These are phyloP conservation scores for Rosellinia necatrix DNA, from an alignment of 2,329 filamentous ascomycete genomes.

Conservation along the genomic window DNA sequence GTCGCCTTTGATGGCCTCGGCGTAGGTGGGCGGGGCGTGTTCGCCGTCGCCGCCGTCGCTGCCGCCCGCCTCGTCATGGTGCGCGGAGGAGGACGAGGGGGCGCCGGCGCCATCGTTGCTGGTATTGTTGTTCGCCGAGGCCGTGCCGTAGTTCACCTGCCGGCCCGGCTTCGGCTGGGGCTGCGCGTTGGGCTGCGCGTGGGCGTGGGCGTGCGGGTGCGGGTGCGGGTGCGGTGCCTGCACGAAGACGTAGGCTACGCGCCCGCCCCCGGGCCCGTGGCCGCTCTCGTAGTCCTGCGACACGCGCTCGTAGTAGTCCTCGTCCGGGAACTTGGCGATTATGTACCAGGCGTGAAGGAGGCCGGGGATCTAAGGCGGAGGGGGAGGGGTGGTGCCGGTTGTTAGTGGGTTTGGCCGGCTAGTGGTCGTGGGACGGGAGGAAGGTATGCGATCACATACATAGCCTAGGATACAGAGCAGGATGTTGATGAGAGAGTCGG, in stretches of 20 bases:
- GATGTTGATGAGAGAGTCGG: constrained; percentile 93
- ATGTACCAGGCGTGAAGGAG: constrained; percentile 98
- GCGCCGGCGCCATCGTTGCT: too few relatives aligned
- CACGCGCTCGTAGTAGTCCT: constrained; percentile 71
- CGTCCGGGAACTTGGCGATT: constrained; percentile 86
- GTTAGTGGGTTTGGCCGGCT: constrained; percentile 15
- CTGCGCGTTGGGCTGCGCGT: constrained; percentile 34
- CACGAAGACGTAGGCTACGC: constrained; percentile 79
- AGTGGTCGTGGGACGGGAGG: constrained; percentile 32
- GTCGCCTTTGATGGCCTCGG: constrained; percentile 86
- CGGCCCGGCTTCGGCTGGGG: constrained; percentile 41
- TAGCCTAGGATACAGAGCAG: constrained; percentile 80
- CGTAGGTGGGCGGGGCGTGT: constrained; percentile 77
- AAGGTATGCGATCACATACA: constrained; percentile 44
- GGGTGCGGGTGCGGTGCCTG: constrained; percentile 37
- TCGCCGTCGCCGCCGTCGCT: constrained; percentile 33
- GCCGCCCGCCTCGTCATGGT: constrained; percentile 14
- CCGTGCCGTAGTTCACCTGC: constrained; percentile 55
- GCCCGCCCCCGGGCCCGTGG: constrained; percentile 5
- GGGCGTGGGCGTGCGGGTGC: constrained; percentile 36
- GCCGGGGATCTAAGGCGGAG: constrained; percentile 68
- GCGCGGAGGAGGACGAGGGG: constrained; percentile 30
- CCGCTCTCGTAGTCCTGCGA: constrained; percentile 58
- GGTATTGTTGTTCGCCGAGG: too few relatives aligned
- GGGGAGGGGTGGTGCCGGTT: neutral